Conservation (phyloP, 352 stramenopile genomes). For the Elongisporangium undulatum region DNA sequence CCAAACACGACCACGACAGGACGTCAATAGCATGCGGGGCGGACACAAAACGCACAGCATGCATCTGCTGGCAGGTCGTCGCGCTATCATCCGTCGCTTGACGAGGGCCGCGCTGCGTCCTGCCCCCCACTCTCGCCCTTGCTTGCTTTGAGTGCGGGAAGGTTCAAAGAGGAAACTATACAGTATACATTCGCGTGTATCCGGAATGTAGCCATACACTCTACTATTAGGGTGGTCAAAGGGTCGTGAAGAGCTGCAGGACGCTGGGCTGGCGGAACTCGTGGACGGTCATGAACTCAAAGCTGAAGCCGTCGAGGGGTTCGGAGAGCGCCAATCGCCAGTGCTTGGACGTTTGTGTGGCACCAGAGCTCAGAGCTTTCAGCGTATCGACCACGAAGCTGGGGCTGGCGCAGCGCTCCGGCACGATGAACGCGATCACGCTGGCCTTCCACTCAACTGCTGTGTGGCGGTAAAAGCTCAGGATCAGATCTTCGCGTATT, state of each 20-base stretch:
- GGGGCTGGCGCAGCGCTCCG: constrained; percentile 40
- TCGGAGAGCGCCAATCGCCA: constrained; percentile 30
- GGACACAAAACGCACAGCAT: too few relatives aligned
- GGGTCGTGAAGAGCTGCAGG: constrained; percentile 32
- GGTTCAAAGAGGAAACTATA: not conserved
- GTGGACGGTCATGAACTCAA: constrained; percentile 61
- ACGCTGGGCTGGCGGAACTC: constrained; percentile 58
- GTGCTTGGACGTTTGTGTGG: not conserved
- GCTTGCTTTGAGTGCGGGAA: not conserved
- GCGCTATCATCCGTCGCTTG: not conserved
- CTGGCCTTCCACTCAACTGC: constrained; percentile 40
- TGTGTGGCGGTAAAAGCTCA: constrained; percentile 43
- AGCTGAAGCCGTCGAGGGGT: constrained; percentile 33
- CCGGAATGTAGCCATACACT: not conserved
- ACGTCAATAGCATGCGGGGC: too few relatives aligned
- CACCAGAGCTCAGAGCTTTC: constrained; percentile 10
- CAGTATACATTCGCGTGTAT: not conserved
- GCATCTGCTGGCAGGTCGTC: too few relatives aligned
- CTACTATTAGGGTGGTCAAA: too few relatives aligned
- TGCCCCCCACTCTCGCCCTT: too few relatives aligned
- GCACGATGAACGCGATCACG: constrained; percentile 68
- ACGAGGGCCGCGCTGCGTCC: too few relatives aligned
- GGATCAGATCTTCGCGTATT: constrained; percentile 38
- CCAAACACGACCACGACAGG: too few relatives aligned
- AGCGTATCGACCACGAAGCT: constrained; percentile 40